Evolutionary conservation across 768 basidiomycete species (phyloP), one percentile per base, ranked within the genome.

Genomic region (Leccinum pellstonianum): DNA sequence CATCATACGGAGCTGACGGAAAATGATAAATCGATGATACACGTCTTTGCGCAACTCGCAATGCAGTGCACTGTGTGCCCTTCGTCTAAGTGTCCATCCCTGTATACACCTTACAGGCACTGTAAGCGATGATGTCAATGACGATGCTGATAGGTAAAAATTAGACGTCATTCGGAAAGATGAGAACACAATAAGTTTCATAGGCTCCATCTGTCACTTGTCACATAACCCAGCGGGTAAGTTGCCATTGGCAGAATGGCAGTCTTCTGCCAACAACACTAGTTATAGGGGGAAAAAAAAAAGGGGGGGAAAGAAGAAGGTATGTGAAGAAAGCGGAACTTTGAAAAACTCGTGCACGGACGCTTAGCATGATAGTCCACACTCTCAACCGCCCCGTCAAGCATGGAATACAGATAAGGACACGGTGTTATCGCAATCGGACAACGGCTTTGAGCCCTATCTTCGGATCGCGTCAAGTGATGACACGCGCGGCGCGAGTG

Each of bases 381-480:
- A 23, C 35, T 21, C 31, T 37, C 52, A 19, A 25, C 15, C 8
- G 19, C 43, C 37, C 12, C 29, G 14, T 27, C 19, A n/a, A 10
- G 25, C 7, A 51, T 23, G 29, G 62, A 62, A 49, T 41, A 7
- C 14, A 23, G 19, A 48, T 48, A 48, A 49, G 37, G 49, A 63
- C 25, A 62, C 52, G 33, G 53, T 21, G 23, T 62, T 17, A 25
- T 41, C 15, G 14, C 27, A 27, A 59, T 35, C 11, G 15, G 48
- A 49, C n/a, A 23, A n/a, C 51, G 31, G 38, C 29, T 19, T 21
- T 41, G 21, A 11, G 31, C 33, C 61, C 21, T 54, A 63, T 59
- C 62, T 54, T 41, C 38, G 47, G 19, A 31, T 59, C 38, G 52
- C 33, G 5, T 31, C 47, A 50, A 54, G 62, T 47, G 62, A 62